Base-by-base conservation (phyloP, 1,284 basidiomycete genomes). In the Chalciporus sp. region DNA sequence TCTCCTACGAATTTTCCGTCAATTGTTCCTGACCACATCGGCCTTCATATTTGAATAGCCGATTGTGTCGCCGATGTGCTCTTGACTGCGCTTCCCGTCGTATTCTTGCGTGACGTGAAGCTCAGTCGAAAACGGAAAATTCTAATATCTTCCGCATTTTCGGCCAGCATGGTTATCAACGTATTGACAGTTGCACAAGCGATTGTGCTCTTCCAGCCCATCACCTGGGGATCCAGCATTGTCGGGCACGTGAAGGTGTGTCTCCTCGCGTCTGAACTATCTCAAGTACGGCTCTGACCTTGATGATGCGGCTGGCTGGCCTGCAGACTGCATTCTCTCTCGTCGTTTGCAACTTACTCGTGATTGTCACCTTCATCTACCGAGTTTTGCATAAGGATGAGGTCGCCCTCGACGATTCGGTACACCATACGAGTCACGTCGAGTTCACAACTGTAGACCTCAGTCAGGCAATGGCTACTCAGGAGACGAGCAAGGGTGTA, bases 261-360 rank as follows among this genome's bases (percentile, higher is more conserved):
- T 31, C 4, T 42, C 20, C 7, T n/a, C 11, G 23, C 9, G n/a
- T n/a, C n/a, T n/a, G 27, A 28, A 9, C n/a, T n/a, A 5, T 28
- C 27, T 5, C 5, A 28, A 9, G 14, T 31, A 12, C 11, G 14
- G 11, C 11, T 31, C 11, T 10, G 11, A 4, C 11, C 10, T 12
- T n/a, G n/a, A n/a, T n/a, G n/a, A n/a, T n/a, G n/a, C n/a, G n/a
- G n/a, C n/a, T n/a, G n/a, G n/a, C n/a, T n/a, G n/a, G n/a, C n/a
- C n/a, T n/a, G n/a, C n/a, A 58, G 42, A 49, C 49, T 19, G 68
- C 64, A 3, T 57, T 68, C 42, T 59, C 66, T 10, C 28, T 68
- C 49, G 51, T 71, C 39, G 58, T 61, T 7, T 68, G 69, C 42
- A 70, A 68, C 46, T 11, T 68, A 42, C 54, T 66, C 1, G 67